These are phyloP conservation scores for Leptographium radiaticola DNA, from an alignment of 2,329 filamentous ascomycete species.

Conservation along the genomic window DNA sequence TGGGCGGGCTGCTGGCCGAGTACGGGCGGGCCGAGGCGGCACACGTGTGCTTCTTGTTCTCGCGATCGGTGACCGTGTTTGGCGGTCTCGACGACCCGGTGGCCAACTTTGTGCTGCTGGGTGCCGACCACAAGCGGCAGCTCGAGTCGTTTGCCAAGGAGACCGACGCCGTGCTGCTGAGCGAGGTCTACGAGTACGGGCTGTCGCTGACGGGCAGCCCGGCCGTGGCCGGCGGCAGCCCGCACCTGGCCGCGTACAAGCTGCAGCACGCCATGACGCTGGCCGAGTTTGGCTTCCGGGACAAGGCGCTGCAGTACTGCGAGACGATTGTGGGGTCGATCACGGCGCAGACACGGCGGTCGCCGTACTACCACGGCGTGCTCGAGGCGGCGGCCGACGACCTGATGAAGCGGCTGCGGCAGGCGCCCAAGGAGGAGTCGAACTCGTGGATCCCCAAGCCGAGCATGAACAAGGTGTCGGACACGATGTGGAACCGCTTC, in stretches of 20 bases:
- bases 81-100: slow-evolving; percentile 72
- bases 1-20: slow-evolving; percentile 69
- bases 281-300: slow-evolving; percentile 68
- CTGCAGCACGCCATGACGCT: slow-evolving; percentile 74
- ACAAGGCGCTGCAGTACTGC: slow-evolving; percentile 83
- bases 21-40: slow-evolving; percentile 87
- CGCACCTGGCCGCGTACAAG: slow-evolving; percentile 85
- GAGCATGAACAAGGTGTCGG: slow-evolving; percentile 90
- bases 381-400: slow-evolving; percentile 72
- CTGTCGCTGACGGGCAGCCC: slow-evolving; percentile 54
- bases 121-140: slow-evolving; percentile 64
- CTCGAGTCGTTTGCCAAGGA: slow-evolving; percentile 64
- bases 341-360: slow-evolving; percentile 67
- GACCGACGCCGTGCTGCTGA: slow-evolving; percentile 79
- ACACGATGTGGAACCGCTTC: slow-evolving; percentile 80
- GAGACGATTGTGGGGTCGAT: slow-evolving; percentile 68
- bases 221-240: slow-evolving; percentile 34
- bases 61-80: slow-evolving; percentile 55
- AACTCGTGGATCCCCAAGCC: slow-evolving; percentile 90
- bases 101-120: slow-evolving; percentile 63
- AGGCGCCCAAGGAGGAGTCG: slow-evolving; percentile 69
- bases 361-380: slow-evolving; percentile 69
- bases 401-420: slow-evolving; percentile 67
- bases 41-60: slow-evolving; percentile 88
- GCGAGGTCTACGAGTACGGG: slow-evolving; percentile 89